Conservation (phyloP, 148 eudicot species). For the Agrostemma githago region DNA sequence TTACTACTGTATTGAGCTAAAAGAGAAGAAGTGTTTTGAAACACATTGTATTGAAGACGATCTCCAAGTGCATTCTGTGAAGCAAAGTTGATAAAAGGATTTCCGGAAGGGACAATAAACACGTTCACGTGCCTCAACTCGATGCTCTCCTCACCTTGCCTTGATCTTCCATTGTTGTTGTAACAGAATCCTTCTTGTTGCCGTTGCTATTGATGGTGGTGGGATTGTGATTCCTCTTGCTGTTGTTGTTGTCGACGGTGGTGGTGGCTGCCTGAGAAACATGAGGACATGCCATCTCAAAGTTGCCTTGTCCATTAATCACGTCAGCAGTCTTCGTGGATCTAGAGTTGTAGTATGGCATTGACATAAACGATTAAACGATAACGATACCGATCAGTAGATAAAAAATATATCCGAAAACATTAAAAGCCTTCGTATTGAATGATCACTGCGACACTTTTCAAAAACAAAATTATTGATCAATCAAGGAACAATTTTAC, state of each 20-base stretch:
- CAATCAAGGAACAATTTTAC: no score
- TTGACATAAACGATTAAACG: neutral
- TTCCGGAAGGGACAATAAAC: slow-evolving; percentile 66
- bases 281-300: slow-evolving; percentile 89
- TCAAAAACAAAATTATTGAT: no score
- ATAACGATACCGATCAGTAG: no score
- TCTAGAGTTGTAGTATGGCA: slow-evolving; percentile 52
- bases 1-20: no score
- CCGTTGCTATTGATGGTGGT: no score
- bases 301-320: slow-evolving; percentile 47
- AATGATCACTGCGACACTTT: no score
- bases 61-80: slow-evolving; percentile 45
- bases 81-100: slow-evolving; percentile 59
- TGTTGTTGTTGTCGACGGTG: neutral
- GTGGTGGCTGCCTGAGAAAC: slow-evolving; percentile 19
- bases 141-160: slow-evolving; percentile 25
- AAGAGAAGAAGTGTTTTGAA: no score
- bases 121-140: slow-evolving; percentile 43
- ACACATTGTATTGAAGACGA: slow-evolving; percentile 23
- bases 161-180: no score
- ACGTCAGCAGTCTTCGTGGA: slow-evolving; percentile 54
- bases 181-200: no score
- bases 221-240: no score
- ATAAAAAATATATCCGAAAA: no score
- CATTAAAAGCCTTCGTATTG: no score